Evolutionary conservation across 2,329 filamentous ascomycete genomes (phyloP).

Genomic region (Cytospora piceae): DNA sequence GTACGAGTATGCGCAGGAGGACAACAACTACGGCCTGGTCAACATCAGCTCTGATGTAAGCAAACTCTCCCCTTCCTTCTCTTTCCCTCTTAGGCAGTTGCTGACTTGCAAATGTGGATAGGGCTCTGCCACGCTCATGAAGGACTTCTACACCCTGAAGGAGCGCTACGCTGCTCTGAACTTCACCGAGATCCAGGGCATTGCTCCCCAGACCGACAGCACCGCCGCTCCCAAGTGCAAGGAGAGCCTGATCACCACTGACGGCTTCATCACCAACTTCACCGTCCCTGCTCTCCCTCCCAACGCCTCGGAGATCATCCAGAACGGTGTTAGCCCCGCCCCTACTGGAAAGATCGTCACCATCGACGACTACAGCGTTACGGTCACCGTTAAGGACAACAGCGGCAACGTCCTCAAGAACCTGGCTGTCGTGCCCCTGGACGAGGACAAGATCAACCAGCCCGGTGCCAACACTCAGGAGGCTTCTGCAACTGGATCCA

Average conservation of each 20-base stretch:
- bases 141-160: slow-evolving; percentile 75
- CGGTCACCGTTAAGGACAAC: slow-evolving; percentile 63
- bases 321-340: slow-evolving; percentile 71
- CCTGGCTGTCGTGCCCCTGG: slow-evolving; percentile 53
- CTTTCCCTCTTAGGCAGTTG: neutral
- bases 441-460: slow-evolving; percentile 50
- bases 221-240: slow-evolving; percentile 65
- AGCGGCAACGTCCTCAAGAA: slow-evolving; percentile 61
- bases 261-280: slow-evolving; percentile 78
- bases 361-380: slow-evolving; percentile 59
- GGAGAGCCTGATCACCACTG: slow-evolving; percentile 63
- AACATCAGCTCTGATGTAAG: slow-evolving; percentile 55
- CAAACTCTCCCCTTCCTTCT: neutral
- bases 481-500: slow-evolving; percentile 31
- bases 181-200: slow-evolving; percentile 66
- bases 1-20: slow-evolving; percentile 79
- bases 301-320: slow-evolving; percentile 72
- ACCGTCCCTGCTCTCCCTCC: slow-evolving; percentile 71
- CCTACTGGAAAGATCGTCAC: slow-evolving; percentile 67
- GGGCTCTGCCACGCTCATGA: slow-evolving; percentile 59
- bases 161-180: slow-evolving; percentile 76
- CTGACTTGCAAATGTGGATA: neutral
- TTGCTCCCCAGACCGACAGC: slow-evolving; percentile 59
- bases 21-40: slow-evolving; percentile 68
- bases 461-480: slow-evolving; percentile 45